Conservation (phyloP, 208 protist genomes). For the Porcisia deanei region DNA sequence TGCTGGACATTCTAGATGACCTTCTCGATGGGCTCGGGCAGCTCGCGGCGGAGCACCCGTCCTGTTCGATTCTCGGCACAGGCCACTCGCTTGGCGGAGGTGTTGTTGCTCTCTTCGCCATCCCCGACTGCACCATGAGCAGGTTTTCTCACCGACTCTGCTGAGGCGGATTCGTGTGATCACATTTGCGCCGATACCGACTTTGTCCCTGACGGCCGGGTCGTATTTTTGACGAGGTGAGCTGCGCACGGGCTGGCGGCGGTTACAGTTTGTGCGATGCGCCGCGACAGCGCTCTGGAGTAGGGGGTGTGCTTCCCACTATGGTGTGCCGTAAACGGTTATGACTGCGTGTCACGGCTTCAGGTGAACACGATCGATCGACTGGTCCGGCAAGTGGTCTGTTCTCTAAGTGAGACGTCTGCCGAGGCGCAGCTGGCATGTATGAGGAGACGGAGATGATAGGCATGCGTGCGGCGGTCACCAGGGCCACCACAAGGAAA, state of each 20-base stretch:
- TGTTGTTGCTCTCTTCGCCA: constrained; percentile 62
- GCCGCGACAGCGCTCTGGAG: not conserved
- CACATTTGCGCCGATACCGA: constrained; percentile 65
- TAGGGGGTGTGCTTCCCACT: constrained; percentile 32
- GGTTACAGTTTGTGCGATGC: constrained; percentile 1
- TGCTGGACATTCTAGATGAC: constrained; percentile 23
- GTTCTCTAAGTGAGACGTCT: constrained; percentile 4
- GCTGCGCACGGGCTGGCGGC: constrained; percentile 18
- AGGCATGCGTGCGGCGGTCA: not conserved
- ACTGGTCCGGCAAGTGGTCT: constrained; percentile 20
- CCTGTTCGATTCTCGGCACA: constrained; percentile 64
- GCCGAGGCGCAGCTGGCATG: not conserved
- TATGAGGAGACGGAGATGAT: constrained; percentile 16
- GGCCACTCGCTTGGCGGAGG: constrained; percentile 78
- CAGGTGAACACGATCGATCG: constrained; percentile 74
- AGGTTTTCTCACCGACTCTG: constrained; percentile 22
- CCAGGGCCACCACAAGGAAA: not conserved
- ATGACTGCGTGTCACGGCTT: constrained; percentile 57
- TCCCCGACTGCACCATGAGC: constrained; percentile 38
- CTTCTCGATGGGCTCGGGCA: constrained; percentile 48
- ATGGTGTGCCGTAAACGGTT: constrained; percentile 57
- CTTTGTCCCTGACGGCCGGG: constrained; percentile 51
- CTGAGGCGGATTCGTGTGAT: constrained; percentile 50
- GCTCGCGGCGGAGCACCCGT: constrained; percentile 33
- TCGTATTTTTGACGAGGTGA: constrained; percentile 35